These are phyloP conservation scores for Solanum paucissectum DNA, from an alignment of 257 asterid species.

Conservation along the genomic window DNA sequence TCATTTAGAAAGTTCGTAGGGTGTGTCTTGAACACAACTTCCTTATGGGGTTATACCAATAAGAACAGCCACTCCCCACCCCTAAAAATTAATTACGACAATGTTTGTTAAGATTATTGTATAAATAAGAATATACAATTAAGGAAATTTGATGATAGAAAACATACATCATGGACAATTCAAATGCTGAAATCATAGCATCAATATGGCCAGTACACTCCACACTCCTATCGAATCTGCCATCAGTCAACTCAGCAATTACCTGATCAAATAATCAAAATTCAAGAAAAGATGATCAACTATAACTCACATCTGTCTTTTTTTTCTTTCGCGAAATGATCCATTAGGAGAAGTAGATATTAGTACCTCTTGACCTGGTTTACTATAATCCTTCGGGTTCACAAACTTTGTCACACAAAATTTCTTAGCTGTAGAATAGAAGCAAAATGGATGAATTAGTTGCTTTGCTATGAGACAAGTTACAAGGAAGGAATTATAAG, in stretches of 20 bases:
- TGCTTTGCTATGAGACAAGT: too few relatives aligned
- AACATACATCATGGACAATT: constrained; percentile 62
- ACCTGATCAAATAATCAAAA: constrained; percentile 21
- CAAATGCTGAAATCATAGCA: constrained; percentile 81
- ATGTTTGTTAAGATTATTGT: too few relatives aligned
- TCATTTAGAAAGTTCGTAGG: constrained; percentile 56
- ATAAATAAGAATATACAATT: too few relatives aligned
- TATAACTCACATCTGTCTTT: too few relatives aligned
- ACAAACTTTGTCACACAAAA: constrained; percentile 75
- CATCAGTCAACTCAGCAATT: constrained; percentile 39
- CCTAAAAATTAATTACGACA: constrained; percentile 10
- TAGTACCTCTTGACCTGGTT: constrained; percentile 66
- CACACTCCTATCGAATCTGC: constrained; percentile 73
- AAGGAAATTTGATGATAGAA: not conserved
- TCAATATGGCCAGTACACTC: constrained; percentile 69
- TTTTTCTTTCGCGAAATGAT: too few relatives aligned
- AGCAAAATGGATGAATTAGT: too few relatives aligned
- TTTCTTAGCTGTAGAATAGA: constrained; percentile 28
- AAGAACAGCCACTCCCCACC: constrained; percentile 49
- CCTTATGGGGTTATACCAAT: not conserved
- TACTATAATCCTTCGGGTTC: constrained; percentile 54
- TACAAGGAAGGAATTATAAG: too few relatives aligned
- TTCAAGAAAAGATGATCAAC: too few relatives aligned
- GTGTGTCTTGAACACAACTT: constrained; percentile 36
- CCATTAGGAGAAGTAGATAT: not conserved